Conservation (phyloP, 805 yeast species). For the Wickerhamiella vanderwaltii region DNA sequence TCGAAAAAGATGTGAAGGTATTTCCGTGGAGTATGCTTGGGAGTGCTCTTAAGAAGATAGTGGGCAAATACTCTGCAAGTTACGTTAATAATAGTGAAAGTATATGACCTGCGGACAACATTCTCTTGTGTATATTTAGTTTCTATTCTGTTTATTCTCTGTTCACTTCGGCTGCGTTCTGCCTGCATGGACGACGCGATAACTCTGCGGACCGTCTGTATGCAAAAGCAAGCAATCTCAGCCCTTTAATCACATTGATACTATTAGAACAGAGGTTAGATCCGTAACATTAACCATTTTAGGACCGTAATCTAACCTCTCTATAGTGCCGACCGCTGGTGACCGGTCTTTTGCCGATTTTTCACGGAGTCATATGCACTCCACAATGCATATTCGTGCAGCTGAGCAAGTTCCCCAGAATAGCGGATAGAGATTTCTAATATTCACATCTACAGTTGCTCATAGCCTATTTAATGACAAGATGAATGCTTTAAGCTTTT, state of each 20-base stretch:
- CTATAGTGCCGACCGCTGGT: no score
- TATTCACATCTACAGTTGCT: no score
- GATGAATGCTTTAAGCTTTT: no score
- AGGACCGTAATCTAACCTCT: no score
- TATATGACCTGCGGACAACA: background rate
- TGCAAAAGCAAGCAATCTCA: no score
- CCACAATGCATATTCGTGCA: constrained; percentile 8
- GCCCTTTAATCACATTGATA: no score
- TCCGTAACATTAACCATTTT: no score
- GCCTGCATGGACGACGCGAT: no score
- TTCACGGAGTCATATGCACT: constrained; percentile 2
- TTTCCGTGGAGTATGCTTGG: constrained; percentile 45
- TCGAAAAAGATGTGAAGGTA: constrained; percentile 59
- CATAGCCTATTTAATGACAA: no score
- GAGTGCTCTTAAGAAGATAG: constrained; percentile 44
- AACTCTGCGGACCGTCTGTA: no score
- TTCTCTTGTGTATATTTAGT: background rate
- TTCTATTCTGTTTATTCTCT: background rate
- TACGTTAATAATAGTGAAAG: constrained; percentile 1
- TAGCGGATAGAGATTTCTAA: background rate
- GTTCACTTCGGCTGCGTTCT: background rate
- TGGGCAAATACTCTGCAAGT: constrained; percentile 40
- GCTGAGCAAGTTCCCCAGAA: constrained; percentile 2
- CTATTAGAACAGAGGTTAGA: no score
- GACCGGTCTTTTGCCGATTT: no score